phyloP scores from a whole-genome alignment of 805 yeast species.

The Pichia gijzeniarum region DNA sequence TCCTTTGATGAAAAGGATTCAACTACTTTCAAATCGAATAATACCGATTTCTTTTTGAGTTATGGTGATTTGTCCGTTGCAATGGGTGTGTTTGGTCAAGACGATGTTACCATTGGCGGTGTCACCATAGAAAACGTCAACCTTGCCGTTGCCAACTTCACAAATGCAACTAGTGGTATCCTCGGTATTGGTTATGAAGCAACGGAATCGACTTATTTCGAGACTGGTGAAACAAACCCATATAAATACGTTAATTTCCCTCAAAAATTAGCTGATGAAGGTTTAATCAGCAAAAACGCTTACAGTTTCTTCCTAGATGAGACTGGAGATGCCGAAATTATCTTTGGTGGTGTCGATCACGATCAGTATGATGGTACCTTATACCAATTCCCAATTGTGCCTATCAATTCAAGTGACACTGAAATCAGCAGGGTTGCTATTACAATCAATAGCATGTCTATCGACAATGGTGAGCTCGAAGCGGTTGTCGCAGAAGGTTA shows the following conservation, averaged over 20 bases:
- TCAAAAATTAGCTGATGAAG: slow-evolving; percentile 45
- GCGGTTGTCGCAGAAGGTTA: slow-evolving; percentile 6
- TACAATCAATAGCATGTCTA: background rate
- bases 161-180: slow-evolving; percentile 61
- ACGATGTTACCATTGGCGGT: slow-evolving; percentile 46
- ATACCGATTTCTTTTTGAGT: slow-evolving; percentile 33
- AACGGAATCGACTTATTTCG: slow-evolving; percentile 50
- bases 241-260: slow-evolving; percentile 65
- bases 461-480: background rate
- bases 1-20: slow-evolving; percentile 23
- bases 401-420: background rate
- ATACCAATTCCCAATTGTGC: slow-evolving; percentile 20
- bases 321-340: slow-evolving; percentile 41
- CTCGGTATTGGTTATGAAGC: slow-evolving; percentile 65
- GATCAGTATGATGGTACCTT: slow-evolving; percentile 50
- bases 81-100: slow-evolving; percentile 52
- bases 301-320: slow-evolving; percentile 53
- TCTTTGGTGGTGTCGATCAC: slow-evolving; percentile 68
- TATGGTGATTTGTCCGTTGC: slow-evolving; percentile 44
- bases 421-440: slow-evolving; percentile 9
- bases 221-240: slow-evolving; percentile 4
- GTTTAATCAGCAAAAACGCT: slow-evolving; percentile 44
- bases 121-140: slow-evolving; percentile 43
- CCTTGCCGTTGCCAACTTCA: slow-evolving; percentile 64
- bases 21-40: slow-evolving; percentile 31